Evolutionary conservation across 306 rosid species (phyloP).

Genomic region (Sophora flavescens): DNA sequence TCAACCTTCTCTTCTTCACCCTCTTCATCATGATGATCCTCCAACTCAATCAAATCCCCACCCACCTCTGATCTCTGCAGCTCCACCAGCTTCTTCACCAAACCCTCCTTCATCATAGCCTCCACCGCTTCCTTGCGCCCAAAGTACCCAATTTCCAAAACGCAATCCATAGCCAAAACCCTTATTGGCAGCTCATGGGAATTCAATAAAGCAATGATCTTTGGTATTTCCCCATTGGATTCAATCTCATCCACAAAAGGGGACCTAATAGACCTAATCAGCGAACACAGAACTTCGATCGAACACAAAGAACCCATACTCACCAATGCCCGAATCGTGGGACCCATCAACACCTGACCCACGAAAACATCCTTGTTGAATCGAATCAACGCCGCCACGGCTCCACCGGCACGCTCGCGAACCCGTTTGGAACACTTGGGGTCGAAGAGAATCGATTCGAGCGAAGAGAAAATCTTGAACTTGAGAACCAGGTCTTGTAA

Average conservation of each 20-base stretch:
- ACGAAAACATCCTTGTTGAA: constrained; percentile 95
- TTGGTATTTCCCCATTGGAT: constrained; percentile 64
- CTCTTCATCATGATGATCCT: neutral
- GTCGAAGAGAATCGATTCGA: constrained; percentile 60
- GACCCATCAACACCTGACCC: constrained; percentile 78
- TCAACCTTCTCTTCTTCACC: neutral
- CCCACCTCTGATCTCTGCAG: constrained; percentile 78
- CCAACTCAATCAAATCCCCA: constrained; percentile 62
- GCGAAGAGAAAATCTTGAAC: constrained; percentile 59
- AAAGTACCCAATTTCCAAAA: constrained; percentile 82
- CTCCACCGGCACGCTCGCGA: constrained; percentile 64
- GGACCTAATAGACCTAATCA: constrained; percentile 72
- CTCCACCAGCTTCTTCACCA: constrained; percentile 73
- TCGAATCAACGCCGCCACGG: constrained; percentile 58
- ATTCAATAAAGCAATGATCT: constrained; percentile 58
- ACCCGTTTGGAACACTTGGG: constrained; percentile 48
- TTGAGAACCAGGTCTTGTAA: constrained; percentile 74
- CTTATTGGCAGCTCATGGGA: constrained; percentile 46
- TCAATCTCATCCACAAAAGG: constrained; percentile 91
- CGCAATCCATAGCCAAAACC: constrained; percentile 66
- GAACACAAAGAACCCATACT: constrained; percentile 60
- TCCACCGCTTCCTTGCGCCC: constrained; percentile 92
- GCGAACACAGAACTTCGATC: constrained; percentile 60
- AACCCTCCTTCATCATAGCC: constrained; percentile 74
- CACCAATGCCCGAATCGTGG: constrained; percentile 57